Conservation (phyloP, 2,329 filamentous ascomycete species). For the Aureobasidium leucospermi region DNA sequence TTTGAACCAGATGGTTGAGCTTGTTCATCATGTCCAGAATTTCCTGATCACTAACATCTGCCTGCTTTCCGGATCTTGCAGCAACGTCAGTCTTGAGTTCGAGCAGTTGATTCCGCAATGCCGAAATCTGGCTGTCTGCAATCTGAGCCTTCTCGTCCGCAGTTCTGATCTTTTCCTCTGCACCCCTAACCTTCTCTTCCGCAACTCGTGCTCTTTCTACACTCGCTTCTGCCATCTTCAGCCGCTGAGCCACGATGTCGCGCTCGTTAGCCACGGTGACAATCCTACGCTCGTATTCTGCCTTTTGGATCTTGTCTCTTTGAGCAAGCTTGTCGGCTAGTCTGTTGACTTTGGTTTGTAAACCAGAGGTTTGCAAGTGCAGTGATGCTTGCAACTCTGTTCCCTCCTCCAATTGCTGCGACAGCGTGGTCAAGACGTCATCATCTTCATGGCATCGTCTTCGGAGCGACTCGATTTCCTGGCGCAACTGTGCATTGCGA, state of each 20-base stretch:
- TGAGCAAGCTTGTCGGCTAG: background rate
- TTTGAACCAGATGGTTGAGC: slow-evolving; percentile 62
- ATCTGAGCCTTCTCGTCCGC: background rate
- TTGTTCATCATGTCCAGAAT: slow-evolving; percentile 52
- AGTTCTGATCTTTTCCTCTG: background rate
- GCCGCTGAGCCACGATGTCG: background rate
- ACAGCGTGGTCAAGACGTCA: background rate
- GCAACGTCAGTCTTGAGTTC: slow-evolving; percentile 62
- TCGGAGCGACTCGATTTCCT: background rate
- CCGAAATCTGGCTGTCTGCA: slow-evolving; percentile 32
- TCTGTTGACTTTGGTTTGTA: slow-evolving; percentile 1
- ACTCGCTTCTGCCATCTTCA: background rate
- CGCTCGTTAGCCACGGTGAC: background rate
- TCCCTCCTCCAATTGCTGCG: background rate
- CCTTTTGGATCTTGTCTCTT: background rate
- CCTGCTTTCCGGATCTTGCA: slow-evolving; percentile 59
- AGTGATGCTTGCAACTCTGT: background rate
- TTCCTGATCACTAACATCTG: slow-evolving; percentile 58
- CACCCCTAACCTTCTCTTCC: background rate
- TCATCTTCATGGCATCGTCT: background rate
- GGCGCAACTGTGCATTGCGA: background rate
- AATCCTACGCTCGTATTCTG: slow-evolving; percentile 1
- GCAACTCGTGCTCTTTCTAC: background rate
- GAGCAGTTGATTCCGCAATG: slow-evolving; percentile 59
- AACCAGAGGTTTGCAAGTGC: background rate